These are phyloP conservation scores for Sporothrix dimorphospora DNA, from an alignment of 2,329 filamentous ascomycete species.

Conservation along the genomic window DNA sequence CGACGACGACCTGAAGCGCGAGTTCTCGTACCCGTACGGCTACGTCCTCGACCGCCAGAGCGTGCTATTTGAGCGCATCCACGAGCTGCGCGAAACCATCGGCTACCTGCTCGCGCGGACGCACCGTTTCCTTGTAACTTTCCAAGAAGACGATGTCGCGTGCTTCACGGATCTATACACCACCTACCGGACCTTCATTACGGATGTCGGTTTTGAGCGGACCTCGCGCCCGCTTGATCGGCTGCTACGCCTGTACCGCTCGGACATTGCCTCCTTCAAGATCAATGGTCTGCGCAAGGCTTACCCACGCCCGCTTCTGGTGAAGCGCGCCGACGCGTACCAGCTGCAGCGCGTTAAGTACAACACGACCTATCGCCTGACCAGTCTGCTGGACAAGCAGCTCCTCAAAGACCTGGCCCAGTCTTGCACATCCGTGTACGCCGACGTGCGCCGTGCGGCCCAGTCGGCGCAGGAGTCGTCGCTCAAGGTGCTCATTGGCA, in stretches of 20 bases:
- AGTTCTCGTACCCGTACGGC: conserved; percentile 86
- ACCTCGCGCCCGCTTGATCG: conserved; percentile 92
- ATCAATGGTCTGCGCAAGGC: conserved; percentile 89
- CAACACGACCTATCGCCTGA: conserved; percentile 84
- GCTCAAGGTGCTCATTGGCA: conserved; percentile 86
- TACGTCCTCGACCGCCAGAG: conserved; percentile 71
- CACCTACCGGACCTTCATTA: conserved; percentile 94
- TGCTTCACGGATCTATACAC: conserved; percentile 94
- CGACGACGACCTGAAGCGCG: conserved; percentile 80
- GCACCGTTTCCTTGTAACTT: conserved; percentile 77
- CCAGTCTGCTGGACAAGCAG: conserved; percentile 85
- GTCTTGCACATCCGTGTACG: conserved; percentile 88
- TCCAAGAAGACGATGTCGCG: conserved; percentile 93
- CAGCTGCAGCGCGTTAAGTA: conserved; percentile 92
- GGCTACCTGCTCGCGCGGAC: conserved; percentile 81
- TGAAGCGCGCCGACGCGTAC: conserved; percentile 92
- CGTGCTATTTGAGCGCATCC: conserved; percentile 73
- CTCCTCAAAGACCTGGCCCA: conserved; percentile 85
- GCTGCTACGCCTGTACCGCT: conserved; percentile 78
- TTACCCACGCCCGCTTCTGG: conserved; percentile 88
- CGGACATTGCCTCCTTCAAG: conserved; percentile 90
- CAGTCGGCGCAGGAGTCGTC: conserved; percentile 92
- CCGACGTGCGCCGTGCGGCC: conserved; percentile 91
- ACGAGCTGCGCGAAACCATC: conserved; percentile 77
- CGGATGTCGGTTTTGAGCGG: conserved; percentile 93